A percentile compares a stretch with the other conserved stretches of the same genome.
phyloP scores from a whole-genome alignment of 257 asterid genomes.

The Eustoma russellianum region DNA sequence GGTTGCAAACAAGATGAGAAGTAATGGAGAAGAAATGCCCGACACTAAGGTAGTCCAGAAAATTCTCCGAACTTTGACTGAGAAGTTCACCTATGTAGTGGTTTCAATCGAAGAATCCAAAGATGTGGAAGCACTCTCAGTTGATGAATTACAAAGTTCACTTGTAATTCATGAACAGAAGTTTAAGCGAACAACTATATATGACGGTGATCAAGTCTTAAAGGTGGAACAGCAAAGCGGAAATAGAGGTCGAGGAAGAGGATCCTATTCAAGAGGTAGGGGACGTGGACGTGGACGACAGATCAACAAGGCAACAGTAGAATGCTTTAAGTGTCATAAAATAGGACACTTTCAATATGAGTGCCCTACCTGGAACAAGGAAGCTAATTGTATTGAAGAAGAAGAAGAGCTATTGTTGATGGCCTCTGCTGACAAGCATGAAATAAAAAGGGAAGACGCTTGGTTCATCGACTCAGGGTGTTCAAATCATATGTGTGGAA shows the following conservation, averaged over 20 bases:
- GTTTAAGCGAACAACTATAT: too few species aligned
- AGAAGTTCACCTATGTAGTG: not conserved
- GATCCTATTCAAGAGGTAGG: too few species aligned
- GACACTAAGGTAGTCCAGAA: not conserved
- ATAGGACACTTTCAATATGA: not conserved
- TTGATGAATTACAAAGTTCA: too few species aligned
- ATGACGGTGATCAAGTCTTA: too few species aligned
- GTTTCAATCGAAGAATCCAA: not conserved
- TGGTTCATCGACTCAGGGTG: not conserved
- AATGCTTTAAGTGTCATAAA: not conserved
- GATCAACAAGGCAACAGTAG: not conserved
- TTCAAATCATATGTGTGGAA: not conserved
- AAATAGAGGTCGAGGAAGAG: not conserved
- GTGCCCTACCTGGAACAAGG: not conserved
- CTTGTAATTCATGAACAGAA: too few species aligned
- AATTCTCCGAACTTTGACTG: not conserved
- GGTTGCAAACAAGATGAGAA: not conserved
- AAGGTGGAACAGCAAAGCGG: too few species aligned
- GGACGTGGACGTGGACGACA: too few species aligned
- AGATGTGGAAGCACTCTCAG: too few species aligned
- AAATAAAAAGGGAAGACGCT: not conserved
- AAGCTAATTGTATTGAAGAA: not conserved
- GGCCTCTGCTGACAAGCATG: not conserved
- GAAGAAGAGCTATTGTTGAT: not conserved
- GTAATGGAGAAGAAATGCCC: not conserved